phyloP scores from a whole-genome alignment of 306 rosid genomes.

The Castanospermum australe region DNA sequence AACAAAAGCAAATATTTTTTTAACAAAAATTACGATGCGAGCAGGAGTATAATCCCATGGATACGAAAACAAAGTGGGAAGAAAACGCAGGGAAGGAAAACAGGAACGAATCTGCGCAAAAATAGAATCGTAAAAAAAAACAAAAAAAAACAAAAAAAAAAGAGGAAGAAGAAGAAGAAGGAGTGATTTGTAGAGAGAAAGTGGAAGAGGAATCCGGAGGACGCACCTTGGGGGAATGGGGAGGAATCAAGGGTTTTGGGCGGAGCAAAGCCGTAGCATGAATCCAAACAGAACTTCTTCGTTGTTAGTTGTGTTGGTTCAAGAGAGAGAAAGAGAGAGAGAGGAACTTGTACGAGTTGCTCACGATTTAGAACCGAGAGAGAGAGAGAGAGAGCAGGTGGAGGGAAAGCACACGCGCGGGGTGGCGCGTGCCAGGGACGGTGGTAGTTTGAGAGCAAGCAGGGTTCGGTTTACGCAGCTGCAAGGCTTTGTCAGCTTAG shows the following conservation, averaged over 20 bases:
- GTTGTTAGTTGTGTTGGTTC: conserved; percentile 59
- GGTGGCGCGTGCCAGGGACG: conserved; percentile 2
- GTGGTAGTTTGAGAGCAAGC: conserved; percentile 15
- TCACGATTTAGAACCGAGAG: conserved; percentile 45
- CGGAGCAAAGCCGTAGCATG: conserved; percentile 43
- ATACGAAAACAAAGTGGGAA: background rate
- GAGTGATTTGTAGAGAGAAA: background rate
- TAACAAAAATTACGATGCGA: conserved; percentile 21
- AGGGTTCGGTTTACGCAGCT: conserved; percentile 14
- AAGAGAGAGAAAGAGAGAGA: conserved; percentile 16
- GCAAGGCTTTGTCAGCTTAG: conserved; percentile 9
- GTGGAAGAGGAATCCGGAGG: conserved; percentile 29
- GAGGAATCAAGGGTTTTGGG: conserved; percentile 56
- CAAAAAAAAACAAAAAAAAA: too few species aligned
- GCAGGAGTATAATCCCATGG: background rate
- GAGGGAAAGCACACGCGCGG: conserved; percentile 2
- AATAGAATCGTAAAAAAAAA: conserved; percentile 14
- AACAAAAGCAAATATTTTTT: conserved; percentile 20
- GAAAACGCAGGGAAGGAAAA: conserved; percentile 26
- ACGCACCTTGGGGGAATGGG: conserved; percentile 40
- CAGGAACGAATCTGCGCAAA: conserved; percentile 55
- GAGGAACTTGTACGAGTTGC: conserved; percentile 38
- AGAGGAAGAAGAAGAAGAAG: too few species aligned
- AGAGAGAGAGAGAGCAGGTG: background rate
- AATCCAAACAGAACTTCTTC: conserved; percentile 43